Evolutionary conservation across 2,329 filamentous ascomycete genomes (phyloP).

Genomic region (Penicillium sp.): DNA sequence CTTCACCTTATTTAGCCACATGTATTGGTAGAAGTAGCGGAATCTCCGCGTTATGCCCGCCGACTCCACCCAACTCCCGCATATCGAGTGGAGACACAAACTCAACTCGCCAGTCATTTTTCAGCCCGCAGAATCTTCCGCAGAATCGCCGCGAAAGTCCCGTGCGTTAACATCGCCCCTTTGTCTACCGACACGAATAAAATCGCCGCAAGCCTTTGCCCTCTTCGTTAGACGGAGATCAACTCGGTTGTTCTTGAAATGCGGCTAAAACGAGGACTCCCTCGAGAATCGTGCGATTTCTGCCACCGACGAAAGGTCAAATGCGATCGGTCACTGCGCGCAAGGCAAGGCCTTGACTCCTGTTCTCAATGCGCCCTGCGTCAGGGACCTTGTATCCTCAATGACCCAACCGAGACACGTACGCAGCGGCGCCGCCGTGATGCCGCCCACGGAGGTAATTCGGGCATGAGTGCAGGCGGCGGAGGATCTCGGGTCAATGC

Average conservation of each 20-base stretch:
- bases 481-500: too few species aligned
- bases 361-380: slow-evolving; percentile 29
- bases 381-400: slow-evolving; percentile 17
- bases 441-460: neutral
- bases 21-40: too few species aligned
- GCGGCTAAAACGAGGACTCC: slow-evolving; percentile 7
- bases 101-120: too few species aligned
- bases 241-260: neutral
- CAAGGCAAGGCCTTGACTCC: slow-evolving; percentile 14
- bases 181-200: neutral
- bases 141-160: neutral
- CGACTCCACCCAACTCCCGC: too few species aligned
- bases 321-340: slow-evolving; percentile 24
- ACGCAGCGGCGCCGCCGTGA: slow-evolving; percentile 4
- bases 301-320: slow-evolving; percentile 28
- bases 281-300: slow-evolving; percentile 8
- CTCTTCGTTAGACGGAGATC: neutral
- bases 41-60: too few species aligned
- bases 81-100: too few species aligned
- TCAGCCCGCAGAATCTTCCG: neutral
- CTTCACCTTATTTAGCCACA: too few species aligned
- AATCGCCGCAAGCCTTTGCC: neutral
- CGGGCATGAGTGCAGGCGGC: too few species aligned
- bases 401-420: slow-evolving; percentile 24
- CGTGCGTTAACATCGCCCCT: neutral